phyloP scores from a whole-genome alignment of 768 basidiomycete genomes.

The Leccinum uliginosum region DNA sequence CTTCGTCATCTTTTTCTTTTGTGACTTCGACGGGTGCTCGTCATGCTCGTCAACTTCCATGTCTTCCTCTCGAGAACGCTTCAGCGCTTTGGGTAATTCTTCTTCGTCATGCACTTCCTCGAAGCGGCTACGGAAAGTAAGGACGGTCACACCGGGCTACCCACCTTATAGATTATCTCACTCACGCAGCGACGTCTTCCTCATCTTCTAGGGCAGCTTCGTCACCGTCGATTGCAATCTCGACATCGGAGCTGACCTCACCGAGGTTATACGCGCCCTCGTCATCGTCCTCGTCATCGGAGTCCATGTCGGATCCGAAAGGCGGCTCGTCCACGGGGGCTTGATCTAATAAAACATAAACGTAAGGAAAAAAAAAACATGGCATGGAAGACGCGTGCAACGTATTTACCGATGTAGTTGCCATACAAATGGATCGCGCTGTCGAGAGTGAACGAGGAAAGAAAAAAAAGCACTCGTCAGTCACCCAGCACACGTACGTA shows the following conservation, averaged over 20 bases:
- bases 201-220: conserved; percentile 51
- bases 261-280: conserved; percentile 58
- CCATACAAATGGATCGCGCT: conserved; percentile 78
- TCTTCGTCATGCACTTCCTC: conserved; percentile 56
- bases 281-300: conserved; percentile 29
- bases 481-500: not conserved
- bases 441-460: not conserved
- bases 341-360: conserved; percentile 45
- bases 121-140: conserved; percentile 46
- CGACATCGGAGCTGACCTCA: conserved; percentile 81
- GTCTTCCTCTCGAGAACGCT: conserved; percentile 68
- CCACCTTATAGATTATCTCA: conserved; percentile 12
- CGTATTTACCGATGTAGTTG: conserved; percentile 69
- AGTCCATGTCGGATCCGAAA: conserved; percentile 47
- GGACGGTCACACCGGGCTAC: not conserved
- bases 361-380: not conserved
- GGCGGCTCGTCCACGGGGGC: conserved; percentile 44
- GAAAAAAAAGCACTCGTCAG: conserved; percentile 7
- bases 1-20: conserved; percentile 61
- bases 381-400: not conserved
- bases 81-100: conserved; percentile 41
- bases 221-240: conserved; percentile 65
- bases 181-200: conserved; percentile 39
- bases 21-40: conserved; percentile 45
- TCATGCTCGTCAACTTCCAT: conserved; percentile 37